A percentile compares a stretch with the other conserved stretches of the same genome.
Conservation (phyloP, 371 early-diverging fungal genomes). For the Circinella minor region DNA sequence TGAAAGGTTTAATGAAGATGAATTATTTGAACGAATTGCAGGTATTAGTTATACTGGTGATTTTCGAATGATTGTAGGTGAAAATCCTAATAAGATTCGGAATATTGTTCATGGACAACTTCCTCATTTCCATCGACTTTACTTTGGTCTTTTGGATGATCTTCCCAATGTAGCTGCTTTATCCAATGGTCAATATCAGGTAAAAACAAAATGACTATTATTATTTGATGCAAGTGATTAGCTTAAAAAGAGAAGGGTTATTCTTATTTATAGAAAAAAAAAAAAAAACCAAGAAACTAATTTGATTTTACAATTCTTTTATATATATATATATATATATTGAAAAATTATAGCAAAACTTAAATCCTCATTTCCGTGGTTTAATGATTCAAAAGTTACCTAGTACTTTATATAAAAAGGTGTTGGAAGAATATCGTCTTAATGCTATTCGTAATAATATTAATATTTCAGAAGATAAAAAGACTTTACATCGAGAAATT, state of each 20-base stretch:
- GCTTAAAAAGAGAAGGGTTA: too few species aligned
- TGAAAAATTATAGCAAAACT: constrained; percentile 53
- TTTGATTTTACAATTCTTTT: not conserved
- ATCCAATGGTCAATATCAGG: constrained; percentile 59
- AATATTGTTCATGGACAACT: constrained; percentile 91
- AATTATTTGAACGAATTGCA: constrained; percentile 86
- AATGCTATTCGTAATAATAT: constrained; percentile 30
- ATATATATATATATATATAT: not conserved
- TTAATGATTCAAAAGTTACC: constrained; percentile 72
- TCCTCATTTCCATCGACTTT: constrained; percentile 78
- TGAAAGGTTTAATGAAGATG: constrained; percentile 77
- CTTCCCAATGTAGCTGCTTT: constrained; percentile 75
- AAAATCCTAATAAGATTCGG: constrained; percentile 93
- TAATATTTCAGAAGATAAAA: constrained; percentile 40
- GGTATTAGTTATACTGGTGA: constrained; percentile 92
- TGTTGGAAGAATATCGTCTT: constrained; percentile 36
- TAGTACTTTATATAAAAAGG: constrained; percentile 59
- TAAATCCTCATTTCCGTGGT: constrained; percentile 61
- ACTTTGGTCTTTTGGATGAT: constrained; percentile 79
- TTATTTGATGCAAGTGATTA: not conserved
- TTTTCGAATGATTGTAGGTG: constrained; percentile 90
- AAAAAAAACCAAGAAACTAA: too few species aligned
- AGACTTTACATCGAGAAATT: constrained; percentile 46
- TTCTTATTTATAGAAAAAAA: too few species aligned
- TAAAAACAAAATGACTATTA: constrained; percentile 3